Base-by-base conservation (phyloP, 2,329 filamentous ascomycete species). In the Cytospora paraplurivora region DNA sequence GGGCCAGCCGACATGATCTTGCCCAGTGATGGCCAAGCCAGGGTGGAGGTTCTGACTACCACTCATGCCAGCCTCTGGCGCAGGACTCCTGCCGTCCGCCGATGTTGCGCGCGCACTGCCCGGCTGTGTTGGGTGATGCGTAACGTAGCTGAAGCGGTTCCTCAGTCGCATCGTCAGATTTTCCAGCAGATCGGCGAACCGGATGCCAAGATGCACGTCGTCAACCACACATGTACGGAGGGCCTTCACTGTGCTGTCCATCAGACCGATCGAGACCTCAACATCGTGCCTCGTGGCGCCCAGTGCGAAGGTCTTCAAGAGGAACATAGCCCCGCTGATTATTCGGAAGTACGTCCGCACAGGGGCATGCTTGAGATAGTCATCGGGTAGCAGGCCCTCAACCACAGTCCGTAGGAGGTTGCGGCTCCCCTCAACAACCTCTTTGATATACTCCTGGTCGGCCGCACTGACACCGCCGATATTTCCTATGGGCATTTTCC, bases 281-380 rank as follows among this genome's bases (percentile, higher is more conserved):
- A 94, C 89, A 68, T 95, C 91, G 62, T 88, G 88, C 69, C 91
- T 89, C 1, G 89, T 88, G 1, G 91, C 91, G 19, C 91, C 91
- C 1, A 95, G 82, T 0, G 91, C 90, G 74, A 95, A 94, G 0
- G 91, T 94, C 77, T 90, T 95, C 56, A 95, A 83, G 19, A 95
- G 76, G 71, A 95, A 93, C 85, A 94, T 93, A 67, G 90, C 90
- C 4, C 91, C 91, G 63, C 88, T 91, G 68, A 94, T 92, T 72
- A 95, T 94, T 62, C 91, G 87, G 77, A 95, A 93, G 74, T 94
- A 94, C 0, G 91, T 94, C 54, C 91, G 83, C 5, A 95, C 91
- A 0, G 91, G 91, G 0, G 90, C 90, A 71, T 94, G 91, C 72
- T 92, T 91, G 52, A 95, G 85, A 69, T 91, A 93, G 47, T 88